These are phyloP conservation scores for Candida buenavistaensis DNA, from an alignment of 1,139 yeast genomes.

Conservation along the genomic window DNA sequence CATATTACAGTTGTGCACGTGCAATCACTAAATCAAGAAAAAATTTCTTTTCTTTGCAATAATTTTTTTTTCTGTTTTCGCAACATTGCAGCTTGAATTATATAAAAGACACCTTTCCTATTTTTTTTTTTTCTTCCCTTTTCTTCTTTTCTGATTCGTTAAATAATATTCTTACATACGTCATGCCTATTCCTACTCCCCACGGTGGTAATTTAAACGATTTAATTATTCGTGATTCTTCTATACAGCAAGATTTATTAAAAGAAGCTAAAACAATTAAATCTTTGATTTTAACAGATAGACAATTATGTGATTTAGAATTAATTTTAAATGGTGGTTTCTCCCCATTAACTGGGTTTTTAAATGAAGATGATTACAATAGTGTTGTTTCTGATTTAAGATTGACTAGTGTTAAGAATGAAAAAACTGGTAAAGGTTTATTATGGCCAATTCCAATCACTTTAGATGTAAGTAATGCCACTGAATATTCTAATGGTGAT, in stretches of 20 bases:
- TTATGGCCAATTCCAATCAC: conserved; percentile 95
- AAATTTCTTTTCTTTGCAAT: neutral
- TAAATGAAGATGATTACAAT: conserved; percentile 76
- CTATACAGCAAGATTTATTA: conserved; percentile 55
- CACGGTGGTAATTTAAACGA: conserved; percentile 93
- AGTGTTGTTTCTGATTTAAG: conserved; percentile 79
- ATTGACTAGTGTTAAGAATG: conserved; percentile 48
- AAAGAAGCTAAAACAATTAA: conserved; percentile 52
- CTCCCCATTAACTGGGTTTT: conserved; percentile 87
- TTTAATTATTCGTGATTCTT: conserved; percentile 76
- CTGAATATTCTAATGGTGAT: conserved; percentile 49
- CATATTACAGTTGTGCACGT: conserved; percentile 1
- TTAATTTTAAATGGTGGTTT: conserved; percentile 92
- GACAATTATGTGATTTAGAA: conserved; percentile 93
- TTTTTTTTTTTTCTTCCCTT: conserved; percentile 3
- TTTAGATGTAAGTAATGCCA: conserved; percentile 64
- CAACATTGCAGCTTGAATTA: too few relatives aligned
- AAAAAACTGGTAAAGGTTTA: conserved; percentile 52
- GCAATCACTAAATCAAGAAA: conserved; percentile 4
- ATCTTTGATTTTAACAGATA: conserved; percentile 65
- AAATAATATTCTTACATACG: conserved; percentile 1
- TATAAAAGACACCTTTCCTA: too few relatives aligned
- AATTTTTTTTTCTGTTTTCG: conserved; percentile 1
- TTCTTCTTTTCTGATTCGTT: conserved; percentile 1
- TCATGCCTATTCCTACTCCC: conserved; percentile 71